These are phyloP conservation scores for Calocera cornea DNA, from an alignment of 768 basidiomycete species.

Conservation along the genomic window DNA sequence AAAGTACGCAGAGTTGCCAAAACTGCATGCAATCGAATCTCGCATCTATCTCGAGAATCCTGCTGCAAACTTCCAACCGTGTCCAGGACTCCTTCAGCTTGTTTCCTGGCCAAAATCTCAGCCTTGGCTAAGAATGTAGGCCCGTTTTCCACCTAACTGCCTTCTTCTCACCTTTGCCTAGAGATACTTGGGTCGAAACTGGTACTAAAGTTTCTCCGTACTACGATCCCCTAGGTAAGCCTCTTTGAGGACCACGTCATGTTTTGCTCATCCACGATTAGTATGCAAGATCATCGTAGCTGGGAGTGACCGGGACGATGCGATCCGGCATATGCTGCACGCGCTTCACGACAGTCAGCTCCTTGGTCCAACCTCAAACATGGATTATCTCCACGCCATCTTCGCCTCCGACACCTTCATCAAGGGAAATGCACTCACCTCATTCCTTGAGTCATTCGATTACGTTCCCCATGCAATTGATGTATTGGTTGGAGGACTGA, in stretches of 20 bases:
- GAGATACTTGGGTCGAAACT: constrained; percentile 28
- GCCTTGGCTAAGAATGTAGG: constrained; percentile 48
- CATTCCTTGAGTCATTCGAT: constrained; percentile 34
- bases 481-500: constrained; percentile 41
- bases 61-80: constrained; percentile 40
- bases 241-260: neutral
- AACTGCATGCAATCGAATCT: constrained; percentile 38
- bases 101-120: constrained; percentile 30
- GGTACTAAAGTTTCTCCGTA: constrained; percentile 39
- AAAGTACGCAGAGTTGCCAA: constrained; percentile 23
- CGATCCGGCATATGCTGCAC: constrained; percentile 30
- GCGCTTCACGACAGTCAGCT: constrained; percentile 33
- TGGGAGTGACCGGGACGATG: constrained; percentile 34
- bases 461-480: constrained; percentile 36
- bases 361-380: constrained; percentile 47
- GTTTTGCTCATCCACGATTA: constrained; percentile 17
- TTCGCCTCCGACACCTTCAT: constrained; percentile 29
- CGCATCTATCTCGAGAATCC: constrained; percentile 55
- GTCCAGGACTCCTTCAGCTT: constrained; percentile 47
- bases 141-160: constrained; percentile 13
- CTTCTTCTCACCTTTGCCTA: neutral
- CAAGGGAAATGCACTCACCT: constrained; percentile 35
- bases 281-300: constrained; percentile 47
- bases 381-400: constrained; percentile 38
- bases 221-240: constrained; percentile 37